Evolutionary conservation across 768 basidiomycete genomes (phyloP).

Genomic region (Calocybe cyanea): DNA sequence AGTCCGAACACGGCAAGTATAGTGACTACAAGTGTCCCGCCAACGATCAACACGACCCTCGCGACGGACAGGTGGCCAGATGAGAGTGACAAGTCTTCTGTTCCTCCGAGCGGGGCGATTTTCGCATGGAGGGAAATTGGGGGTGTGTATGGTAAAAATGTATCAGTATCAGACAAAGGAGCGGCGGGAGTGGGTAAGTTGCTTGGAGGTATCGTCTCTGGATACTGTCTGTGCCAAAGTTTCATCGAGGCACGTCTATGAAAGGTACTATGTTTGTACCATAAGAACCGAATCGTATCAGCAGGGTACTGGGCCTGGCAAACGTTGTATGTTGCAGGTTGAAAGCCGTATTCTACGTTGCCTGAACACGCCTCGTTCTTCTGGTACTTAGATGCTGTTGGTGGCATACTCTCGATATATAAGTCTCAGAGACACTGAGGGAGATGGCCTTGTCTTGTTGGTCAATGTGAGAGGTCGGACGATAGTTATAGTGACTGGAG

Average conservation of each 20-base stretch:
- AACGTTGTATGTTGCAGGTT: too few relatives aligned
- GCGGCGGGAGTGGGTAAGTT: not conserved
- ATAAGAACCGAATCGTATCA: not conserved
- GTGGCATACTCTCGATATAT: too few relatives aligned
- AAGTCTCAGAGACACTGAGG: too few relatives aligned
- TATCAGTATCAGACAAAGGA: not conserved
- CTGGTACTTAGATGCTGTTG: too few relatives aligned
- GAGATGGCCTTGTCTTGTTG: too few relatives aligned
- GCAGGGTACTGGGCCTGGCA: not conserved
- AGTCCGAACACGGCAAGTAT: slow-evolving; percentile 3
- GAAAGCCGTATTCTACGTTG: too few relatives aligned
- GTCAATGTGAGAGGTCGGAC: too few relatives aligned
- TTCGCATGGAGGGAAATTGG: slow-evolving; percentile 17
- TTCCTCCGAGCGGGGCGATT: slow-evolving; percentile 11
- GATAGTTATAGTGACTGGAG: too few relatives aligned
- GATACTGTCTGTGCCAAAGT: slow-evolving; percentile 7
- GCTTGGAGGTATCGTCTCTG: not conserved
- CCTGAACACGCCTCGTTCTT: too few relatives aligned
- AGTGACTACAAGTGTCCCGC: slow-evolving; percentile 8
- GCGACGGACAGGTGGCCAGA: slow-evolving; percentile 7
- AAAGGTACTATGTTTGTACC: not conserved
- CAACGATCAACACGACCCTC: slow-evolving; percentile 9
- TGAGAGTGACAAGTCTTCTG: not conserved
- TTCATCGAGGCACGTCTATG: not conserved
- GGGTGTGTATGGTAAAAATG: slow-evolving; percentile 11